A percentile compares a stretch with the other conserved stretches of the same genome.
Evolutionary conservation across 164 flowering plant species (phyloP).

Genomic region (Magnolia sinica): DNA sequence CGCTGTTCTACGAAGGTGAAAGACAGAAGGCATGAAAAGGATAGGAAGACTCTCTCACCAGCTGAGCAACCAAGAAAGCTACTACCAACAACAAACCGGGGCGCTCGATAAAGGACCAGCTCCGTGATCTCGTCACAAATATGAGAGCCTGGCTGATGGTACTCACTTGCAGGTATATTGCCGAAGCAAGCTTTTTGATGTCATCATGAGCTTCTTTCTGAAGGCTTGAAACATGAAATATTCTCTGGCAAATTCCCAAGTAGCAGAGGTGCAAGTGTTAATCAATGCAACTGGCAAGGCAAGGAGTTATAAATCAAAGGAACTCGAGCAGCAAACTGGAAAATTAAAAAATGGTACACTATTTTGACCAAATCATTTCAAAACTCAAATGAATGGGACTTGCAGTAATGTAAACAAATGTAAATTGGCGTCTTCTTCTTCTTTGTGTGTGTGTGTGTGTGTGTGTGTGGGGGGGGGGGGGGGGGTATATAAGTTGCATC

Average conservation of each 20-base stretch:
- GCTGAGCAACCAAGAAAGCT: conserved; percentile 76
- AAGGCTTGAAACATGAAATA: conserved; percentile 68
- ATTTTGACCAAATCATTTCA: no score
- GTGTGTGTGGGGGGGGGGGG: no score
- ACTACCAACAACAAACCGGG: conserved; percentile 64
- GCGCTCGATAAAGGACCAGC: conserved; percentile 86
- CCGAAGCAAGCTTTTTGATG: conserved; percentile 70
- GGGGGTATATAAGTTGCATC: background rate
- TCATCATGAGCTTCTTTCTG: conserved; percentile 45
- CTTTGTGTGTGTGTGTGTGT: no score
- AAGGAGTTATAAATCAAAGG: no score
- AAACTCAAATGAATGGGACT: background rate
- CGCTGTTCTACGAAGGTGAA: background rate
- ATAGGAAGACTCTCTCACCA: conserved; percentile 41
- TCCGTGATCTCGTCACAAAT: conserved; percentile 79
- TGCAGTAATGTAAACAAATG: background rate
- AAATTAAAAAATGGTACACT: no score
- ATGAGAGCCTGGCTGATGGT: conserved; percentile 91
- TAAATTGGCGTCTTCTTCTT: no score
- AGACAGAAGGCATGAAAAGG: background rate
- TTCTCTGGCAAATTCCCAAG: conserved; percentile 37
- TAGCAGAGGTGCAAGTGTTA: background rate
- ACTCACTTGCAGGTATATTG: conserved; percentile 94
- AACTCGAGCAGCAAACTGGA: no score
- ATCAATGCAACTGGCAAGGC: background rate